Evolutionary conservation across 2,329 filamentous ascomycete genomes (phyloP), one percentile per base, ranked within the genome.

Genomic region (Penicillium sumatraense): DNA sequence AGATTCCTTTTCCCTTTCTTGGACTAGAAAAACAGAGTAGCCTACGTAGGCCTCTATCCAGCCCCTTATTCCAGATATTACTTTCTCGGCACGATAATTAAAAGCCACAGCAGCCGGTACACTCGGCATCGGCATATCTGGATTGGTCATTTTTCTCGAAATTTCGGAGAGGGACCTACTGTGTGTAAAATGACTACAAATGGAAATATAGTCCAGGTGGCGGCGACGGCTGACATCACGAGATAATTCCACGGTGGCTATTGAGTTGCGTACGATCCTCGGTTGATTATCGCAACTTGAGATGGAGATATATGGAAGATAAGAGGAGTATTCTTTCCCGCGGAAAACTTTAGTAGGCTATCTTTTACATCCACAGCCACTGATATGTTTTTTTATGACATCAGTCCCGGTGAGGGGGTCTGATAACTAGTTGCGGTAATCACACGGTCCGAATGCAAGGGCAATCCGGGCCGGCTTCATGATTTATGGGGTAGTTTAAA

Each of bases 171-270:
- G 9, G 11, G 29, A 9, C 11, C 29, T 5, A 14, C 14, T 23
- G 3, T 27, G 40, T 44, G 21, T 31, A n/a, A 23, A n/a, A 40
- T 56, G 27, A 56, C 54, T 48, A 21, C 29, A 56, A 56, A 40
- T 4, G 54, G 49, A 18, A 56, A 48, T 23, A 18, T 21, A 40
- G 44, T 53, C 54, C 54, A 44, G 45, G 49, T 49, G 33, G 47
- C 42, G 42, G 26, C 8, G 26, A 31, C 21, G 35, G 9, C 35
- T 51, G 41, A 47, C 31, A 51, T 42, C 26, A 48, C 47, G 8
- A 41, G 27, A 29, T 27, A 44, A 51, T 41, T 7, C 14, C 6
- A 24, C 24, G 38, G 21, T 6, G 11, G n/a, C 24, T 41, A 41
- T 51, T 16, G 5, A 23, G 23, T 16, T 10, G 2, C 7, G 8